Conservation (phyloP, 768 basidiomycete species). For the Podaxis mareebaensis region DNA sequence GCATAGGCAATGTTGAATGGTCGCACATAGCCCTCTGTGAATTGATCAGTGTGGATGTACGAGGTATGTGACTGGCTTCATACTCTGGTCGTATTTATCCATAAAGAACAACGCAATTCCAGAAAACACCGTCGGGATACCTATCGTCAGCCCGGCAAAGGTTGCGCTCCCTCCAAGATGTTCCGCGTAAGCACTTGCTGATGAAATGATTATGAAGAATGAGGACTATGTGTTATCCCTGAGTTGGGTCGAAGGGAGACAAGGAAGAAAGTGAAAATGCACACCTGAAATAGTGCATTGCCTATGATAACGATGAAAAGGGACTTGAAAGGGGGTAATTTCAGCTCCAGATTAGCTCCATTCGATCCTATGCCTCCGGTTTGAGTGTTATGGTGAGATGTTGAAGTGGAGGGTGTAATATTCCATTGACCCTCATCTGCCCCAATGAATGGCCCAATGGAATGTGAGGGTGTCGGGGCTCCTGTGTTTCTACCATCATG, state of each 20-base stretch:
- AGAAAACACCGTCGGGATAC: conserved; percentile 65
- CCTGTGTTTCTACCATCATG: not conserved
- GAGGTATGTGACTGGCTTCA: conserved; percentile 2
- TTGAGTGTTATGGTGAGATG: not conserved
- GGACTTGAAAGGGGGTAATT: conserved; percentile 26
- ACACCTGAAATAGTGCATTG: conserved; percentile 31
- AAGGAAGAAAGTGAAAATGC: not conserved
- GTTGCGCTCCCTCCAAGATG: conserved; percentile 67
- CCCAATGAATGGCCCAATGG: not conserved
- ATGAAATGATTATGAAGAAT: conserved; percentile 71
- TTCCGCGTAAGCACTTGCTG: conserved; percentile 62
- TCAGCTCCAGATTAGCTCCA: conserved; percentile 24
- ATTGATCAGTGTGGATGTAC: not conserved
- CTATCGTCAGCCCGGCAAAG: conserved; percentile 68
- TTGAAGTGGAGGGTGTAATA: not conserved
- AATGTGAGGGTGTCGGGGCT: not conserved
- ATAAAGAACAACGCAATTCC: conserved; percentile 60
- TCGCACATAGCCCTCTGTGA: conserved; percentile 50
- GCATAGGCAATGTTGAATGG: conserved; percentile 59
- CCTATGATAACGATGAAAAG: conserved; percentile 31
- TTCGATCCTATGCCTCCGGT: conserved; percentile 5
- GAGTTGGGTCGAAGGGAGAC: not conserved
- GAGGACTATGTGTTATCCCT: conserved; percentile 43
- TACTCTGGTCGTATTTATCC: conserved; percentile 56
- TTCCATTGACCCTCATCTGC: not conserved